Base-by-base conservation (phyloP, 768 basidiomycete genomes). In the Naematelia aurantialba region DNA sequence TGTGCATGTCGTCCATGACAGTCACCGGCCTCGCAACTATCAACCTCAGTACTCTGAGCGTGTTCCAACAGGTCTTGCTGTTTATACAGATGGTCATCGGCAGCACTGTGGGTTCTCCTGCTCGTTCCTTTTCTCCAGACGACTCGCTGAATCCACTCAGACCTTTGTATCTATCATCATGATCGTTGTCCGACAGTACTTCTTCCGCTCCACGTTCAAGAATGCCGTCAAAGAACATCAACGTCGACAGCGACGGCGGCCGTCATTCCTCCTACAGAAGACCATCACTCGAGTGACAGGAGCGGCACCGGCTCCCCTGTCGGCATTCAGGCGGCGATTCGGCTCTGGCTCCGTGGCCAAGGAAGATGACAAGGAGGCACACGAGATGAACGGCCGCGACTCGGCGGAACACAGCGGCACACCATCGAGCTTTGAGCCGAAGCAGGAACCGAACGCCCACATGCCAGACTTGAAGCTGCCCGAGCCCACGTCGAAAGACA, bases 31-130 rank as follows among this genome's bases (percentile, higher is more conserved):
- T 79, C 8, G 75, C 77, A 1, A 75, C 75, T 3, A 61, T 76
- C 63, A 75, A 79, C 60, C 73, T 79, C 10, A 72, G 69, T 58
- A 72, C 71, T 0, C 45, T 77, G 46, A 76, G 66, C 8, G 70
- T 56, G 14, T 67, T 71, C 34, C 78, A 79, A 60, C 78, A 79
- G 52, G 63, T 68, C 5, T 49, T 78, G 1, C 45, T 79, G 1
- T 77, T 78, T 47, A 39, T 75, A 5, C 85, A 87, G 74, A 91
- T 91, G 89, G 48, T 73, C 25, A 69, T 75, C 30, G 78, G 78
- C 0, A 70, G 65, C 60, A 48, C 65, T 39, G 71, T 75, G 46
- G 62, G 73, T 67, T 22, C 5, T 50, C 12, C 31, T 26, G 17
- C 8, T 11, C 22, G 44, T 50, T 17, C 11, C 21, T 11, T 25